phyloP scores from a whole-genome alignment of 805 yeast genomes.

The Spathaspora girioi region DNA sequence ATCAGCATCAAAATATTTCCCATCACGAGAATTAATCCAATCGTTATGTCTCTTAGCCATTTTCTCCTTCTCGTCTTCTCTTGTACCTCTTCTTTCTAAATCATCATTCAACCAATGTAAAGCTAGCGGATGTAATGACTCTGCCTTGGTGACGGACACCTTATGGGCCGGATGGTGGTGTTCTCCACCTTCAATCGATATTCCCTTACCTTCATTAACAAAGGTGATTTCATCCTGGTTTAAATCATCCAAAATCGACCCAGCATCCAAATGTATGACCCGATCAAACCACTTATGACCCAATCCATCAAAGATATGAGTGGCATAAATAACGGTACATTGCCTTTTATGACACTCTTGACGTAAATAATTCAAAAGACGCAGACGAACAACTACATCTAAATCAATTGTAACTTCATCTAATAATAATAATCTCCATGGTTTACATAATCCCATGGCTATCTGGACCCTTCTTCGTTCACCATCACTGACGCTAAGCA shows the following conservation, averaged over 20 bases:
- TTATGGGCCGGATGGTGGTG: slow-evolving; percentile 14
- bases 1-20: slow-evolving; percentile 42
- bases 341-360: slow-evolving; percentile 67
- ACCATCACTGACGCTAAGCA: slow-evolving; percentile 91
- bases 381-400: slow-evolving; percentile 84
- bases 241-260: slow-evolving; percentile 44
- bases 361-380: slow-evolving; percentile 65
- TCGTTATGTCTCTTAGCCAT: slow-evolving; percentile 48
- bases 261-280: slow-evolving; percentile 72
- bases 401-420: slow-evolving; percentile 97
- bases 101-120: slow-evolving; percentile 61
- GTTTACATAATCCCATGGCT: slow-evolving; percentile 87
- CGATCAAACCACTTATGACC: slow-evolving; percentile 82
- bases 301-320: slow-evolving; percentile 95
- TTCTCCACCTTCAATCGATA: slow-evolving; percentile 10
- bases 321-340: slow-evolving; percentile 85
- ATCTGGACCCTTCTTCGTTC: slow-evolving; percentile 92
- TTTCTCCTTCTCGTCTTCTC: slow-evolving; percentile 41
- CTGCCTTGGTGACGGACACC: slow-evolving; percentile 39
- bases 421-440: slow-evolving; percentile 82
- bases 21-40: slow-evolving; percentile 44
- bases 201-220: slow-evolving; percentile 8
- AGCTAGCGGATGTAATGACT: slow-evolving; percentile 71
- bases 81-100: slow-evolving; percentile 49
- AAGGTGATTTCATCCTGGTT: slow-evolving; percentile 25